Conservation (phyloP, 257 asterid genomes). For the Nicotiana noctiflora region DNA sequence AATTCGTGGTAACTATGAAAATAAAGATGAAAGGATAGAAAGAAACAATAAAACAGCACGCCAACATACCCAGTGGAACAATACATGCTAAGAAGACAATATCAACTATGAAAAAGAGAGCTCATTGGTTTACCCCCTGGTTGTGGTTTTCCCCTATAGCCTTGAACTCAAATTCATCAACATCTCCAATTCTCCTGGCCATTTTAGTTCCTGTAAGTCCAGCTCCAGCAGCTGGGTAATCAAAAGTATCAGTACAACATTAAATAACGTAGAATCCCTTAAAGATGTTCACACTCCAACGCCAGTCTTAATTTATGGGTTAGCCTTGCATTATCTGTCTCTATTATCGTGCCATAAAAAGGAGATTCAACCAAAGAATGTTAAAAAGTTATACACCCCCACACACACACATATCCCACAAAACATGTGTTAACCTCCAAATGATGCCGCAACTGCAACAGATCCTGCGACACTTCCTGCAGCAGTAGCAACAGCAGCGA, state of each 20-base stretch:
- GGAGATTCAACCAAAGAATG: not conserved
- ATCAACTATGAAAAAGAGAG: not conserved
- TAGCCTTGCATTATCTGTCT: not conserved
- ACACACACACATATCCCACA: not conserved
- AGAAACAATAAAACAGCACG: not conserved
- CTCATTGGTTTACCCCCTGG: constrained; percentile 67
- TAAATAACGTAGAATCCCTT: not conserved
- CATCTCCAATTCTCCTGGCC: constrained; percentile 91
- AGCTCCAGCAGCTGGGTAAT: constrained; percentile 88
- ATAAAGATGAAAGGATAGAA: not conserved
- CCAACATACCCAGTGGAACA: not conserved
- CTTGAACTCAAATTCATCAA: constrained; percentile 93
- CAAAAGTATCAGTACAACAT: constrained; percentile 12
- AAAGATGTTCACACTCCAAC: not conserved
- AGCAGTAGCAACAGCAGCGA: constrained; percentile 90
- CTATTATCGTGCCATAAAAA: not conserved
- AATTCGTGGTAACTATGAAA: not conserved
- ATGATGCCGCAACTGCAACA: constrained; percentile 96
- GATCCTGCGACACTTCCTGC: constrained; percentile 99
- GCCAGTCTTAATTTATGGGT: not conserved
- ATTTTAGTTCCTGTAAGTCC: constrained; percentile 93
- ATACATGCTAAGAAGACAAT: constrained; percentile 15
- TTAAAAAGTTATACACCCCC: not conserved
- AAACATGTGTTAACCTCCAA: constrained; percentile 53
- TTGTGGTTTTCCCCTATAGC: constrained; percentile 79